phyloP scores from a whole-genome alignment of 805 yeast species.

The Teunomyces panamensis region DNA sequence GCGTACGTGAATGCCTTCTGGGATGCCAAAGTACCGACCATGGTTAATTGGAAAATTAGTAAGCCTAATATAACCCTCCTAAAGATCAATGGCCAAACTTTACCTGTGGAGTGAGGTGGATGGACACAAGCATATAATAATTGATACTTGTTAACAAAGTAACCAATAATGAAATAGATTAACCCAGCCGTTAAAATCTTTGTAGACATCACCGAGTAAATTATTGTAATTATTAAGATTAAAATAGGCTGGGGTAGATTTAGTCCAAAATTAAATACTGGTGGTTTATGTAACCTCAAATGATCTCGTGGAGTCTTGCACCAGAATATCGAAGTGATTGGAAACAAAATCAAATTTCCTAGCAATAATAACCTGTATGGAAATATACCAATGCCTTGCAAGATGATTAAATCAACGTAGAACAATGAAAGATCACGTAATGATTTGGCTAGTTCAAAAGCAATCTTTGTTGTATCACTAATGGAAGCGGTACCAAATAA shows the following conservation, averaged over 20 bases:
- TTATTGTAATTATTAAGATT: constrained; percentile 77
- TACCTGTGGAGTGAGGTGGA: constrained; percentile 95
- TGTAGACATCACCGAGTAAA: constrained; percentile 87
- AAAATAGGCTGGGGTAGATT: constrained; percentile 89
- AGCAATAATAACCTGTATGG: constrained; percentile 82
- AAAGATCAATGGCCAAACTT: constrained; percentile 90
- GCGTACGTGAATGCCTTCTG: constrained; percentile 79
- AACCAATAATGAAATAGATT: constrained; percentile 80
- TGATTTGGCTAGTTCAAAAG: constrained; percentile 80
- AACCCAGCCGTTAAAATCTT: constrained; percentile 83
- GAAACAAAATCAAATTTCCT: constrained; percentile 75
- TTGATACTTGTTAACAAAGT: constrained; percentile 87
- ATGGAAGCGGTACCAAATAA: constrained; percentile 89
- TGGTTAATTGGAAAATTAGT: constrained; percentile 80
- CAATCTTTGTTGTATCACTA: constrained; percentile 87
- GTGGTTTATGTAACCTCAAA: constrained; percentile 75
- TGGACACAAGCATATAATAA: constrained; percentile 87
- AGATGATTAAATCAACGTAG: constrained; percentile 80
- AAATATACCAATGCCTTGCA: constrained; percentile 85
- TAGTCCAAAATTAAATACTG: constrained; percentile 87
- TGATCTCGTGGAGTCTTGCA: constrained; percentile 84
- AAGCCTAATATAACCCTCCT: constrained; percentile 80
- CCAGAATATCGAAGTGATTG: constrained; percentile 50
- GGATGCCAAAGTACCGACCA: constrained; percentile 85
- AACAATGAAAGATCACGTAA: constrained; percentile 76